Percentiles rank a stretch among this genome's conserved stretches.
These are phyloP conservation scores for Allium fistulosum DNA, from an alignment of 106 monocot genomes.

Conservation along the genomic window DNA sequence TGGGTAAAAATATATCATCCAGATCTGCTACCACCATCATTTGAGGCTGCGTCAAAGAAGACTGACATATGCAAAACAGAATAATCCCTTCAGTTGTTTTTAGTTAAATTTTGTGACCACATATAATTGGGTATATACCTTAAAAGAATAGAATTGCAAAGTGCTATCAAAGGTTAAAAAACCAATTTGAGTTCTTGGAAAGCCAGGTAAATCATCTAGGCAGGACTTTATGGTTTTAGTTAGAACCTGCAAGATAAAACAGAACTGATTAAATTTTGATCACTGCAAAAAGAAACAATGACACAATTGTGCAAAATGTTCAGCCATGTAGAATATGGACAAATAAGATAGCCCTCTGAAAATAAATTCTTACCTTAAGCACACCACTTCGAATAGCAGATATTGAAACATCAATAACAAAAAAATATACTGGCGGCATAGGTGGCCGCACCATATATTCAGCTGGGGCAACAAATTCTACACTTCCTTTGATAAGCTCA, in stretches of 20 bases:
- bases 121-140: constrained; percentile 27
- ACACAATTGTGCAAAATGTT: too few species aligned
- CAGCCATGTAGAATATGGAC: too few species aligned
- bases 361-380: constrained; percentile 68
- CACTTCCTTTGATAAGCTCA: constrained; percentile 85
- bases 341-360: too few species aligned
- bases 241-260: constrained; percentile 47
- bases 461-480: constrained; percentile 95
- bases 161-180: constrained; percentile 97
- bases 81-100: not conserved
- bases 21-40: constrained; percentile 97
- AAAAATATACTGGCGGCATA: constrained; percentile 96
- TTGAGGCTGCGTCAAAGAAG: constrained; percentile 93
- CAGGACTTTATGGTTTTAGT: constrained; percentile 90
- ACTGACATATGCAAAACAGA: constrained; percentile 40
- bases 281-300: too few species aligned
- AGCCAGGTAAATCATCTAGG: constrained; percentile 82
- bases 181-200: constrained; percentile 90
- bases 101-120: not conserved
- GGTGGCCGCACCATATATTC: constrained; percentile 99
- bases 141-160: constrained; percentile 88
- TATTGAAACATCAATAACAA: constrained; percentile 89
- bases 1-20: constrained; percentile 89
- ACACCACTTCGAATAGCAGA: constrained; percentile 63
- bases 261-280: too few species aligned